phyloP scores from a whole-genome alignment of 1,139 yeast genomes.

The Blastobotrys serpentis region DNA sequence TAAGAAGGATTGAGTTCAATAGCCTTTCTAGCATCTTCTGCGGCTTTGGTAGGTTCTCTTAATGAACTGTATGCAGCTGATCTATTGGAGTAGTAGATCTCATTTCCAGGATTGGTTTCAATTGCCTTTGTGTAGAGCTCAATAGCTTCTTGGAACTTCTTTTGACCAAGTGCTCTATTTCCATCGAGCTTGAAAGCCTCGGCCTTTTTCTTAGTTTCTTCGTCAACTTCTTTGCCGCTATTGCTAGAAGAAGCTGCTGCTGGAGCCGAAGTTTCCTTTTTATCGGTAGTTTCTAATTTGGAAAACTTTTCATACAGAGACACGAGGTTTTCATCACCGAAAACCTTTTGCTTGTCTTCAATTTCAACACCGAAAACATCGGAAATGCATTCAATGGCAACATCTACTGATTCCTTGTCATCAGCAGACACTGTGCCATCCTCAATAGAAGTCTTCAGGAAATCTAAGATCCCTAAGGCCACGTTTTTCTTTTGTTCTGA shows the following conservation, averaged over 20 bases:
- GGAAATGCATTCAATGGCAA: conserved; percentile 87
- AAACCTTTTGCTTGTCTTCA: conserved; percentile 42
- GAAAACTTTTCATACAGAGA: conserved; percentile 33
- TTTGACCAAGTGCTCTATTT: conserved; percentile 84
- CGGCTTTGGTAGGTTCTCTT: conserved; percentile 72
- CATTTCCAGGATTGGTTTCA: conserved; percentile 64
- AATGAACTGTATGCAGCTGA: conserved; percentile 94
- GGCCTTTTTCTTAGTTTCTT: conserved; percentile 61
- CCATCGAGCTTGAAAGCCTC: conserved; percentile 86
- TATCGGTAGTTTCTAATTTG: conserved; percentile 12
- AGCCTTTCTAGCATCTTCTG: conserved; percentile 79
- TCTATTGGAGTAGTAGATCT: conserved; percentile 86
- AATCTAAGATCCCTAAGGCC: conserved; percentile 73
- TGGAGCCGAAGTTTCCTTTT: conserved; percentile 16
- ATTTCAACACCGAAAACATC: conserved; percentile 78
- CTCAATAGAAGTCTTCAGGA: conserved; percentile 59
- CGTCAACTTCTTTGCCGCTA: conserved; percentile 43
- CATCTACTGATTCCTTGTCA: conserved; percentile 87
- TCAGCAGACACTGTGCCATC: conserved; percentile 72
- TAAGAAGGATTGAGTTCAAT: conserved; percentile 73
- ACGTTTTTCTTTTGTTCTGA: conserved; percentile 52
- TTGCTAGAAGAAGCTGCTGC: conserved; percentile 5
- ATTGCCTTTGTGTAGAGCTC: conserved; percentile 82
- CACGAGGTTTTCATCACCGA: conserved; percentile 45
- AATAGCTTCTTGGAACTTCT: conserved; percentile 68